These are phyloP conservation scores for Ottelia alismoides DNA, from an alignment of 106 monocot species.

Conservation along the genomic window DNA sequence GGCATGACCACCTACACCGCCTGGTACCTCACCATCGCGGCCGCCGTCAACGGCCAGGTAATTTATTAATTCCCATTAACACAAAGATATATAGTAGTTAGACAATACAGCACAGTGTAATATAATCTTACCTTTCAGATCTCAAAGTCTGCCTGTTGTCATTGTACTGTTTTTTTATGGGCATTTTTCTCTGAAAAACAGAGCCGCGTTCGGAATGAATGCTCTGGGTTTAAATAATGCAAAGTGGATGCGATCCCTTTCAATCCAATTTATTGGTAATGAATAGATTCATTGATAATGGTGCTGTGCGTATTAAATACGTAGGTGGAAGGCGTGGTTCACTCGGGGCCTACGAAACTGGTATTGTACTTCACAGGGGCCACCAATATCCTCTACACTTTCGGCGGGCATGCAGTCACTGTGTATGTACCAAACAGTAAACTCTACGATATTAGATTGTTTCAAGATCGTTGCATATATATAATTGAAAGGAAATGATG, in stretches of 20 bases:
- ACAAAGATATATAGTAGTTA: too few species aligned
- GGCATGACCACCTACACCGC: conserved; percentile 90
- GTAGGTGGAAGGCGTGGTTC: conserved; percentile 37
- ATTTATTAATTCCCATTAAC: conserved; percentile 1
- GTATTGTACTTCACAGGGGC: conserved; percentile 94
- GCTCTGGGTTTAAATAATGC: background rate
- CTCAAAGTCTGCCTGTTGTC: too few species aligned
- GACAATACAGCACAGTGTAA: too few species aligned
- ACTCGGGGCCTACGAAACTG: conserved; percentile 53
- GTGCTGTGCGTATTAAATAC: background rate
- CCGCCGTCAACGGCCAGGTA: conserved; percentile 73
- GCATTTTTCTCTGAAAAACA: too few species aligned
- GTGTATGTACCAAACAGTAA: conserved; percentile 37
- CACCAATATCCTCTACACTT: conserved; percentile 92
- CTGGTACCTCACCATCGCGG: conserved; percentile 78
- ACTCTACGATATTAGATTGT: background rate
- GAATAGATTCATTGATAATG: too few species aligned
- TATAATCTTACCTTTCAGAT: too few species aligned
- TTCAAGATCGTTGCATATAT: background rate
- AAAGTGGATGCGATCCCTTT: too few species aligned
- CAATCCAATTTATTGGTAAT: too few species aligned
- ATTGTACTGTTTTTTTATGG: too few species aligned
- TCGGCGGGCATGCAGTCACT: conserved; percentile 90
- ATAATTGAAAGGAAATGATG: background rate
- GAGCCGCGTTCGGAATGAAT: background rate